phyloP scores from a whole-genome alignment of 148 eudicot genomes.

The Dysphania ambrosioides region DNA sequence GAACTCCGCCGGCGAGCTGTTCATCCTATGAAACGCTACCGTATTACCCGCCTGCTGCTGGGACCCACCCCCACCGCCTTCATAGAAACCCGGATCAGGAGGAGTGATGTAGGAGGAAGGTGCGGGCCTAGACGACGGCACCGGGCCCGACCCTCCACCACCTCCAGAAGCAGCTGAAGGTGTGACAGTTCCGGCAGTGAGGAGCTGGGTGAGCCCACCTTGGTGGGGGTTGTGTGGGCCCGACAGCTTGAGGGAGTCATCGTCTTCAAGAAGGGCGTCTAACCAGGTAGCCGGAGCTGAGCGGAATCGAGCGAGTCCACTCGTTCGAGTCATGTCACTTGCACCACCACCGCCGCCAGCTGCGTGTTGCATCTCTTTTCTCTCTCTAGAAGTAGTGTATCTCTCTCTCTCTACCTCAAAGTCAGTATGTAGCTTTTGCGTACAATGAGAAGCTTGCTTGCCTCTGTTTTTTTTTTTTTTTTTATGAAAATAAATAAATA shows the following conservation, averaged over 20 bases:
- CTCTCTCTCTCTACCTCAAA: constrained; percentile 21
- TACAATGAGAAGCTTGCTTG: constrained; percentile 27
- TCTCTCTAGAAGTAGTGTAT: too few species aligned
- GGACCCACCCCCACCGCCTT: constrained; percentile 15
- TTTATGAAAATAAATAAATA: background rate
- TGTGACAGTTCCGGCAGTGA: constrained; percentile 24
- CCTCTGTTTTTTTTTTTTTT: background rate
- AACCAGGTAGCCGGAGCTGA: constrained; percentile 97
- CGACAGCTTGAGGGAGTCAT: constrained; percentile 41
- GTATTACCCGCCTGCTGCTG: background rate
- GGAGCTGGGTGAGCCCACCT: constrained; percentile 41
- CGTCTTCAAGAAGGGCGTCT: constrained; percentile 74
- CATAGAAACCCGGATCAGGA: constrained; percentile 42
- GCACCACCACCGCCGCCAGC: constrained; percentile 30
- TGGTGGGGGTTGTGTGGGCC: constrained; percentile 13
- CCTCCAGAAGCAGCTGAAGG: constrained; percentile 6
- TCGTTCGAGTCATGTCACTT: constrained; percentile 22
- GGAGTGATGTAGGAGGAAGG: constrained; percentile 10
- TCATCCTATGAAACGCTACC: constrained; percentile 56
- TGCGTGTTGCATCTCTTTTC: constrained; percentile 41
- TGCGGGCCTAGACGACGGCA: constrained; percentile 12
- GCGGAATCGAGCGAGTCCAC: constrained; percentile 75
- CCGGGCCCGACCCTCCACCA: constrained; percentile 8
- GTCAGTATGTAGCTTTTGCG: constrained; percentile 27
- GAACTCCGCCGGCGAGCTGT: constrained; percentile 84